Base-by-base conservation (phyloP, 2,329 filamentous ascomycete species). In the Sporothrix globosa region DNA sequence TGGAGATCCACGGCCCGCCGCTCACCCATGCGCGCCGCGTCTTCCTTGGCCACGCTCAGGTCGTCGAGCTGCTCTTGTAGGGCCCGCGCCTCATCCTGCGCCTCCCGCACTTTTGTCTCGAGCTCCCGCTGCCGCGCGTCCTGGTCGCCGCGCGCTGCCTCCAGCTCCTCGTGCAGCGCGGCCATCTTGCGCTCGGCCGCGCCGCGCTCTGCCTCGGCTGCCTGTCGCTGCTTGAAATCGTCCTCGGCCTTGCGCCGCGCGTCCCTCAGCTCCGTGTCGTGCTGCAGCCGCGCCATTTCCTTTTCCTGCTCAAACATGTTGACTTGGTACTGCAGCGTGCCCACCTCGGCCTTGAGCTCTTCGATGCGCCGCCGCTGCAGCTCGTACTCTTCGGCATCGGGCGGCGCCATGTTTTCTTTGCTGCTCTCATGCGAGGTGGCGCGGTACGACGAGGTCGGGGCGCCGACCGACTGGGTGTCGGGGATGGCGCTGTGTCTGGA, bases 241-340 rank as follows among this genome's bases (percentile, higher is more conserved):
- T 92, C 90, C 76, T 97, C 93, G n/a, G 92, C 91, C 73, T 91
- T 91, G 63, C 90, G 85, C 74, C 92, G 90, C 1, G 90, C 85
- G 70, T 97, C 93, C 73, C 95, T 89, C 27, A 97, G 80, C 76
- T 97, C 95, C 75, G 92, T 91, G 74, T 93, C 91, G 75, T 96
- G 91, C 73, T 92, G 90, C 19, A 97, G 84, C 11, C 88, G 85
- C 63, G 89, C 84, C 76, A 97, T 87, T 71, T 97, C 93, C 75
- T 92, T 90, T 77, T 98, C 95, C 75, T 97, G 92, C 76, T 95
- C 94, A 68, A 92, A 83, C 21, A 92, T 95, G 76, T 93, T 92
- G 74, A 97, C 85, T 71, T 95, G 92, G 81, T 97, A 99, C 73
- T 90, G 90, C 67, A 97, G 83, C 0, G 93, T 92, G 73, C 94